These are phyloP conservation scores for Fusarium oligoseptatum DNA, from an alignment of 2,329 filamentous ascomycete genomes.

Conservation along the genomic window DNA sequence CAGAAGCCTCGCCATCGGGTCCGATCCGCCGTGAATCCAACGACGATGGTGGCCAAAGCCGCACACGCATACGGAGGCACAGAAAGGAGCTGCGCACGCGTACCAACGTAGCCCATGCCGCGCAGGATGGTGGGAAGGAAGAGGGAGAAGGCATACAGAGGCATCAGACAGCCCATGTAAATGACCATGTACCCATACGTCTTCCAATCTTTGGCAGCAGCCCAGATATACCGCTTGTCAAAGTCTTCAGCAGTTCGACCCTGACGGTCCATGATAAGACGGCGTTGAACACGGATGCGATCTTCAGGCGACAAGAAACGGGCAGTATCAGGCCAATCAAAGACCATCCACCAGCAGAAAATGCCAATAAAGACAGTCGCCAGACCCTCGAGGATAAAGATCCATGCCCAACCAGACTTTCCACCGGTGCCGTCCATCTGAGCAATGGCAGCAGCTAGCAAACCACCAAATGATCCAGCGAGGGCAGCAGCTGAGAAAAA, in stretches of 20 bases:
- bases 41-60: slow-evolving; percentile 70
- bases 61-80: slow-evolving; percentile 73
- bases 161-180: slow-evolving; percentile 61
- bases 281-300: slow-evolving; percentile 75
- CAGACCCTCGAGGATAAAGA: slow-evolving; percentile 77
- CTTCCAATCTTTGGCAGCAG: slow-evolving; percentile 81
- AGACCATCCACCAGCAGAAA: slow-evolving; percentile 77
- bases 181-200: slow-evolving; percentile 67
- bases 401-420: slow-evolving; percentile 69
- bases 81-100: slow-evolving; percentile 67
- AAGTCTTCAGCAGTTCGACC: slow-evolving; percentile 77
- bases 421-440: slow-evolving; percentile 73
- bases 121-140: slow-evolving; percentile 70
- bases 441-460: slow-evolving; percentile 76
- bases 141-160: slow-evolving; percentile 67
- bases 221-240: slow-evolving; percentile 77
- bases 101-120: slow-evolving; percentile 49
- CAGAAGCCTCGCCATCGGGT: slow-evolving; percentile 73
- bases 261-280: slow-evolving; percentile 78
- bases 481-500: slow-evolving; percentile 86
- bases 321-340: slow-evolving; percentile 83
- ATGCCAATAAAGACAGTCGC: slow-evolving; percentile 75
- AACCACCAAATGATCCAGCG: slow-evolving; percentile 79
- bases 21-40: slow-evolving; percentile 76
- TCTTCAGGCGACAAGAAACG: slow-evolving; percentile 76